Base-by-base conservation (phyloP, 176 grass and related monocot genomes). In the Poa annua region DNA sequence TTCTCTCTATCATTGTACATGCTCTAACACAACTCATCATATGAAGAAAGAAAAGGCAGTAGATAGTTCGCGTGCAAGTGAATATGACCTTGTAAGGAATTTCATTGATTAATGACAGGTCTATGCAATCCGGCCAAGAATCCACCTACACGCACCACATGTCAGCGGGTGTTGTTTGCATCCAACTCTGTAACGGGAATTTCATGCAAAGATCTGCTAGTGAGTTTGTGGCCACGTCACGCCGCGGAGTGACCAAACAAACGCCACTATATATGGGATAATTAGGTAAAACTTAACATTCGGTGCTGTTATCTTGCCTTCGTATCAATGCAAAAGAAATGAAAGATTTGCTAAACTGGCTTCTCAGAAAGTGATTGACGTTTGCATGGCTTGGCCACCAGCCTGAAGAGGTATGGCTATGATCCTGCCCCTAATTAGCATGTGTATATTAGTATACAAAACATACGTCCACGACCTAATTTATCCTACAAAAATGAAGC, bases 271-370 rank as follows among this genome's bases (percentile, higher is more conserved):
- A 22, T 26, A 22, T 74, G 81, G 39, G 68, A 74, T 36, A 62
- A 83, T 73, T 74, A 83, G 81, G 81, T 83, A 83, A 62, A 63
- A 47, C 24, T 63, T 63, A 35, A 1, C 67, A 60, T 3, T 72
- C 11, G 53, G 22, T 34, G 34, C 36, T 59, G 55, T 72, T 72
- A 45, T 24, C 16, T 63, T 5, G 22, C 55, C 38, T 20, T 50
- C 66, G 38, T 57, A 44, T 41, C 51, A 34, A 71, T 57, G 51
- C 36, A 29, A 41, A 81, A 81, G 22, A 71, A 19, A 44, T 39
- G 38, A 26, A 65, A 21, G 16, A 81, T 69, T 34, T 32, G 15
- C 35, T n/a, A 48, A 62, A 62, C 29, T 74, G 53, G 39, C 81
- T 48, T 72, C 39, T 74, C 53, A 74, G 39, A 49, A 35, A 62